Conservation (phyloP, 306 rosid species). For the Ammopiptanthus mongolicus region DNA sequence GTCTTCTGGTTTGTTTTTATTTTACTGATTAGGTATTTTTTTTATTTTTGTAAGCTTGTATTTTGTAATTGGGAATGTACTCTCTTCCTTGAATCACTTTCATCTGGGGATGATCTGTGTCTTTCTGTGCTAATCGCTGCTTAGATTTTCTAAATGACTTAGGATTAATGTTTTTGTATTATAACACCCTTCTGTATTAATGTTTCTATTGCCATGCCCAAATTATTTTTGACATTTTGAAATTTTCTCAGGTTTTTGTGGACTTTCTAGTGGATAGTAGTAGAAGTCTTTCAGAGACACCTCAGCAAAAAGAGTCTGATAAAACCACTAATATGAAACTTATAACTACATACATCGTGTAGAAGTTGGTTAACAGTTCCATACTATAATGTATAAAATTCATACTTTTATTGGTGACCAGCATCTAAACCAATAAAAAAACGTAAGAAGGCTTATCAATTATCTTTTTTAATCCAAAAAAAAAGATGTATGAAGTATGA, state of each 20-base stretch:
- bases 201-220: neutral
- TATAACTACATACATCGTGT: neutral
- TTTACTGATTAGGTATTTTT: neutral
- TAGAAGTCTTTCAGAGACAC: conserved; percentile 14
- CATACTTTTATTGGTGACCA: neutral
- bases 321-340: neutral
- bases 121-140: neutral
- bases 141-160: neutral
- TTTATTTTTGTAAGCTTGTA: neutral
- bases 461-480: neutral
- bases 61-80: conserved; percentile 1
- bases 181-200: neutral
- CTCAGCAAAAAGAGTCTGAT: conserved; percentile 6
- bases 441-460: neutral
- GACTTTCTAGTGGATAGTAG: neutral
- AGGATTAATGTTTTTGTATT: neutral
- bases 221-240: neutral
- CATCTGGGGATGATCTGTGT: conserved; percentile 16
- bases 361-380: neutral
- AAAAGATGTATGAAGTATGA: neutral
- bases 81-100: neutral
- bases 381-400: neutral
- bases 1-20: neutral
- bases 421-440: neutral
- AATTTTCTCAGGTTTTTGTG: neutral